Evolutionary conservation across 305 asterid genomes (phyloP).

Genomic region (Fraxinus paxiana): DNA sequence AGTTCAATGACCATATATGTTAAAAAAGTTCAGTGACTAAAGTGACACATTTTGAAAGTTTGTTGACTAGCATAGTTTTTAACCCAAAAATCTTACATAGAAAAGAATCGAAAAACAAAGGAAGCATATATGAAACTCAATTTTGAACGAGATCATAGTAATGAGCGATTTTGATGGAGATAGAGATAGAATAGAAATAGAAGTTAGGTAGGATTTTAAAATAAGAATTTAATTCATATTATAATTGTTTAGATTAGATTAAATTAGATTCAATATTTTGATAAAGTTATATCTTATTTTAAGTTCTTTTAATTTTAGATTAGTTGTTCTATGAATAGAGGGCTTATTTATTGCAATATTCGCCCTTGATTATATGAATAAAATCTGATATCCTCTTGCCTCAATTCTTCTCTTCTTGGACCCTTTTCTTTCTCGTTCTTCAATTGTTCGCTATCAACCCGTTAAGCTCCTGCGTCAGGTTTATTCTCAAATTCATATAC

Average conservation of each 20-base stretch:
- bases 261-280: background rate
- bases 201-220: background rate
- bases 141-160: background rate
- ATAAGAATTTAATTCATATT: background rate
- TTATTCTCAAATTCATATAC: background rate
- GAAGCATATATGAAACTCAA: background rate
- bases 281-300: background rate
- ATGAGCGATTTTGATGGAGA: background rate
- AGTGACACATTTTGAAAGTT: background rate
- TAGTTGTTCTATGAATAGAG: background rate
- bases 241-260: background rate
- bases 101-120: background rate
- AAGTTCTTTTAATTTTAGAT: background rate
- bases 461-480: background rate
- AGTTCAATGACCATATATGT: background rate
- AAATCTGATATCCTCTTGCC: background rate
- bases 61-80: background rate
- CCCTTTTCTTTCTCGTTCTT: background rate
- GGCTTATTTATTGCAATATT: background rate
- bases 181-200: background rate
- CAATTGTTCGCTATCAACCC: background rate
- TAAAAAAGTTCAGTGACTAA: background rate
- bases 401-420: background rate
- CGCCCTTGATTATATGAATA: background rate
- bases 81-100: background rate